Evolutionary conservation across 352 stramenopile genomes (phyloP).

Genomic region (Phytophthora lateralis): DNA sequence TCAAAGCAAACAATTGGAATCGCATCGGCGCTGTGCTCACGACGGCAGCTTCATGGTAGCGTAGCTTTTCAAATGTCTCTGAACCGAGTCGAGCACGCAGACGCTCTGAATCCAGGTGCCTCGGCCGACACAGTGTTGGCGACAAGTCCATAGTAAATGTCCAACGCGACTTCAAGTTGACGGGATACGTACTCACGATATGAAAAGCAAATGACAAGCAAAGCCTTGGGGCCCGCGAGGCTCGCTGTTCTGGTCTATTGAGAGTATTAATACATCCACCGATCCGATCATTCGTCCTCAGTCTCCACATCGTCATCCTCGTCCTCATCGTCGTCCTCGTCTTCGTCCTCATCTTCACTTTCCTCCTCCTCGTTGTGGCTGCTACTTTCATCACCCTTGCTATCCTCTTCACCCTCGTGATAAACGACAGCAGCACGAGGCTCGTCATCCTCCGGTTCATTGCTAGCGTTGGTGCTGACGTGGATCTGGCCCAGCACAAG

Average conservation of each 20-base stretch:
- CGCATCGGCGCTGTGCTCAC: constrained; percentile 28
- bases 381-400: constrained; percentile 43
- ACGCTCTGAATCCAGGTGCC: constrained; percentile 62
- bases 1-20: constrained; percentile 63
- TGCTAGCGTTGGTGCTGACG: constrained; percentile 53
- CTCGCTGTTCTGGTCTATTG: constrained; percentile 50
- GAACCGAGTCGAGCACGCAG: constrained; percentile 42
- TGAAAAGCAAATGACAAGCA: constrained; percentile 34
- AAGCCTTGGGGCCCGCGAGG: constrained; percentile 23
- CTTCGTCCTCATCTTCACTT: constrained; percentile 45
- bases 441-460: constrained; percentile 47
- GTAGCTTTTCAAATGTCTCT: constrained; percentile 40
- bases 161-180: constrained; percentile 2
- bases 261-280: constrained; percentile 63
- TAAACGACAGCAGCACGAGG: constrained; percentile 68
- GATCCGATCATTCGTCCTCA: constrained; percentile 43
- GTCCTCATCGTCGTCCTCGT: constrained; percentile 39
- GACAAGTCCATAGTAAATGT: constrained; percentile 26
- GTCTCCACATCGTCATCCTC: constrained; percentile 35
- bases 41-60: constrained; percentile 68
- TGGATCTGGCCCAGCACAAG: constrained; percentile 87
- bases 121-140: constrained; percentile 58
- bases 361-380: constrained; percentile 63
- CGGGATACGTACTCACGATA: constrained; percentile 14
- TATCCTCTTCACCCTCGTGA: constrained; percentile 62